These are phyloP conservation scores for Cydonia oblonga DNA, from an alignment of 331 rosid species.

Conservation along the genomic window DNA sequence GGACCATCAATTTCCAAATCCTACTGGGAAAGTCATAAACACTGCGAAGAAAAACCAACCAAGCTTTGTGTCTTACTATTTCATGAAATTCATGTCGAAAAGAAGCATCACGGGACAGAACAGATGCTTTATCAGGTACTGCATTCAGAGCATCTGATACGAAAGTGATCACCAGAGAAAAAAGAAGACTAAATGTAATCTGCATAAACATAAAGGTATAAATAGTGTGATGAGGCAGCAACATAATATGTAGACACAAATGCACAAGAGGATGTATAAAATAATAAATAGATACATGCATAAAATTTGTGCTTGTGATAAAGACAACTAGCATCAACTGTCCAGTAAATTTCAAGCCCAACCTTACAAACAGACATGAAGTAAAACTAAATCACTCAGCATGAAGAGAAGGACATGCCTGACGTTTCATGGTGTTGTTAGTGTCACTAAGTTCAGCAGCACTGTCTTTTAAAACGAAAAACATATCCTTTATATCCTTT, in stretches of 20 bases:
- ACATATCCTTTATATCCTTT: conserved; percentile 63
- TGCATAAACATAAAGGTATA: conserved; percentile 31
- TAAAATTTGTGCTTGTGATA: neutral
- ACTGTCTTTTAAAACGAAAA: conserved; percentile 62
- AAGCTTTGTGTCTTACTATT: conserved; percentile 44
- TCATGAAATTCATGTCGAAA: conserved; percentile 76
- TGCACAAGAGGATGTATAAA: neutral
- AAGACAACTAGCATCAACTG: neutral
- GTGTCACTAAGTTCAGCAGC: conserved; percentile 51
- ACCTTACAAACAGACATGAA: neutral
- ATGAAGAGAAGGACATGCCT: conserved; percentile 35
- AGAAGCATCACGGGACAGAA: conserved; percentile 59
- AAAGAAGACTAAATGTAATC: conserved; percentile 81
- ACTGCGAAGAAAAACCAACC: conserved; percentile 7
- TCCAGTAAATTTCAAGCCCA: neutral
- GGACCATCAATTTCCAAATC: conserved; percentile 21
- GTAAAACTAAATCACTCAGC: conserved; percentile 4
- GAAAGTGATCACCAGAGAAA: conserved; percentile 68
- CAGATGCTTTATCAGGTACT: conserved; percentile 73
- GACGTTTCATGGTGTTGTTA: conserved; percentile 42
- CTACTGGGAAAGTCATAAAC: conserved; percentile 4
- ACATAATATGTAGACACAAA: neutral
- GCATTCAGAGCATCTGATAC: conserved; percentile 84
- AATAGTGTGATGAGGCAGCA: conserved; percentile 2
- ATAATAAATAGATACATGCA: neutral